Evolutionary conservation across 176 grass and related monocot genomes (phyloP), one percentile per base, ranked within the genome.

Genomic region (Ananas comosus): DNA sequence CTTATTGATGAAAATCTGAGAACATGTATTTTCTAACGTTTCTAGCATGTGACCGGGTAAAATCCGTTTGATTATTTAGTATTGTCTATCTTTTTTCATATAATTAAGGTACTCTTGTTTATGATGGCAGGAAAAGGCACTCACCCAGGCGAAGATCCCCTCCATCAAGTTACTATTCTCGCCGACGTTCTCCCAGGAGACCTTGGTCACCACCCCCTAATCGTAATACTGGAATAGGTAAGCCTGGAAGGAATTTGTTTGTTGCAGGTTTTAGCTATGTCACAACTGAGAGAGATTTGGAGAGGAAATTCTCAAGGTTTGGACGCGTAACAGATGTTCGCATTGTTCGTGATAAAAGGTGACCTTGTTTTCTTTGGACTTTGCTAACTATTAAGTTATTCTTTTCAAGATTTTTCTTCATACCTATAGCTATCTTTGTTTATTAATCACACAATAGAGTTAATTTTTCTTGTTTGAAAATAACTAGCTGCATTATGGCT

Each of bases 181-280:
- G 71, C 19, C 80, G 82, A 65, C 79, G 69, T 52, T 93, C 90
- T 57, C 86, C 86, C 27, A 84, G 51, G 74, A 83, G 91, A 67
- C 84, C 67, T 50, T 96, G 87, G 86, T 90, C 91, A 72, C 91
- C 86, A 69, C 86, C 91, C 65, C 54, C 83, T 54, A 89, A 90
- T 65, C 85, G 91, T 63, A 96, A 87, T 53, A 91, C 87, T 82
- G 91, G 91, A 72, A 58, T 90, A 68, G 83, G 91, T 78, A 89
- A 76, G 87, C 91, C 91, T 73, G 91, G 91, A 50, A 67, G 69
- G 79, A 90, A 90, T 72, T 76, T 96, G 49, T 96, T 90, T 84
- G 76, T 96, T 89, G 86, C 91, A 85, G 91, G 91, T 65, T 96
- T 96, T 82, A 96, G 91, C 79, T 90, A 87, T 70, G 87, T 82